Percentiles rank a stretch among this genome's conserved stretches.
phyloP scores from a whole-genome alignment of 805 yeast species.

The Nakazawaea wyomingensis region DNA sequence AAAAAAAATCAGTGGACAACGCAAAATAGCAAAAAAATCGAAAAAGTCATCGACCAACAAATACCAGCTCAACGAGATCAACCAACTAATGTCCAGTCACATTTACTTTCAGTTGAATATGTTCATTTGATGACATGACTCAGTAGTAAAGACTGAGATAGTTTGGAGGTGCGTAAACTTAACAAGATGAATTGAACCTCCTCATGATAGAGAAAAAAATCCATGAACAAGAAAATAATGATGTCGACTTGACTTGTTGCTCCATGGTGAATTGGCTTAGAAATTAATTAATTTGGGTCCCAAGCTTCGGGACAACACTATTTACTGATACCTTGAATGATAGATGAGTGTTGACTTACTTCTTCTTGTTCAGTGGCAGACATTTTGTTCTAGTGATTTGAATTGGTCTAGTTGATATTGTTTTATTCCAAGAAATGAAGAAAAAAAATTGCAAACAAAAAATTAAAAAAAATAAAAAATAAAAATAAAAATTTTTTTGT shows the following conservation, averaged over 20 bases:
- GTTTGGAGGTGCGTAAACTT: no score
- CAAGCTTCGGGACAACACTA: background rate
- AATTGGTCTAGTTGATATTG: background rate
- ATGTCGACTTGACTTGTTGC: no score
- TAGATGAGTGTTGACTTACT: conserved; percentile 5
- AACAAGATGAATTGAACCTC: no score
- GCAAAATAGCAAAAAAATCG: background rate
- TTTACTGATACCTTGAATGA: conserved; percentile 8
- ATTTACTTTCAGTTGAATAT: no score
- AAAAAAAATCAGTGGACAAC: background rate
- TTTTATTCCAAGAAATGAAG: no score
- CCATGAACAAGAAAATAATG: no score
- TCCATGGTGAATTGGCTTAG: no score
- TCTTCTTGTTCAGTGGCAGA: conserved; percentile 12
- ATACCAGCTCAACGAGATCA: background rate
- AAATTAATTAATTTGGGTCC: no score
- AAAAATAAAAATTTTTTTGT: background rate
- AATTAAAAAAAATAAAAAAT: conserved; percentile 19
- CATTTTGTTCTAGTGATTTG: conserved; percentile 2
- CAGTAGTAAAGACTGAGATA: no score
- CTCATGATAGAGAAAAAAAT: no score
- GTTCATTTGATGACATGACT: no score
- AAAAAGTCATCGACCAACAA: conserved; percentile 1
- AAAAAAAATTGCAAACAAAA: background rate
- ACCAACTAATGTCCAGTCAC: no score